Percentiles rank a stretch among this genome's conserved stretches.
Conservation (phyloP, 2,329 filamentous ascomycete species). For the Metarhizium album region DNA sequence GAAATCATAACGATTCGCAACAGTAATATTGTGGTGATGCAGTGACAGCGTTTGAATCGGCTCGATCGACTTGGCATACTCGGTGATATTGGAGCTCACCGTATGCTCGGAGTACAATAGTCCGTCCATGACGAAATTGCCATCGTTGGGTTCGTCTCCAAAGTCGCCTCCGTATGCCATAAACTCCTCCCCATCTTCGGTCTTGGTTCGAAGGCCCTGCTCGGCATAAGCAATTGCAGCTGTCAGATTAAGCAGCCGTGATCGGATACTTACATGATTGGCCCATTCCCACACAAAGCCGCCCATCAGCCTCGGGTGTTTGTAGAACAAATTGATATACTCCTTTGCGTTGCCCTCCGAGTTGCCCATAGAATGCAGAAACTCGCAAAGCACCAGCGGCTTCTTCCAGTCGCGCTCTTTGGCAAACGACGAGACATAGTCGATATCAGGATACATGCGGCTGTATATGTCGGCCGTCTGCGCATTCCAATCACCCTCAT, state of each 20-base stretch:
- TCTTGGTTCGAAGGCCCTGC: slow-evolving; percentile 30
- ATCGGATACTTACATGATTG: slow-evolving; percentile 31
- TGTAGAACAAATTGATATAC: slow-evolving; percentile 55
- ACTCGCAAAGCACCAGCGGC: slow-evolving; percentile 48
- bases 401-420: slow-evolving; percentile 35
- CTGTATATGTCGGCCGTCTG: slow-evolving; percentile 52
- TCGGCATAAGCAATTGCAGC: not conserved
- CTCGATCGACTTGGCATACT: slow-evolving; percentile 49
- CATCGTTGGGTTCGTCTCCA: slow-evolving; percentile 48
- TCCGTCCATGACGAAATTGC: slow-evolving; percentile 48
- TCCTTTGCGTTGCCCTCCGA: slow-evolving; percentile 57
- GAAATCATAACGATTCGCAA: slow-evolving; percentile 46
- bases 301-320: slow-evolving; percentile 40
- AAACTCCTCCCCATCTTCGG: slow-evolving; percentile 32
- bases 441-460: slow-evolving; percentile 51
- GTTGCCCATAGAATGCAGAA: slow-evolving; percentile 58
- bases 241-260: not conserved
- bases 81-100: slow-evolving; percentile 38
- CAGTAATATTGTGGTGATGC: slow-evolving; percentile 29
- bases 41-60: slow-evolving; percentile 42
- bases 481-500: slow-evolving; percentile 51
- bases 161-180: slow-evolving; percentile 54
- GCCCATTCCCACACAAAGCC: slow-evolving; percentile 58
- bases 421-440: slow-evolving; percentile 30
- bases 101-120: slow-evolving; percentile 34